Evolutionary conservation across 2,329 filamentous ascomycete genomes (phyloP).

Genomic region (Pseudohalonectria lignicola): DNA sequence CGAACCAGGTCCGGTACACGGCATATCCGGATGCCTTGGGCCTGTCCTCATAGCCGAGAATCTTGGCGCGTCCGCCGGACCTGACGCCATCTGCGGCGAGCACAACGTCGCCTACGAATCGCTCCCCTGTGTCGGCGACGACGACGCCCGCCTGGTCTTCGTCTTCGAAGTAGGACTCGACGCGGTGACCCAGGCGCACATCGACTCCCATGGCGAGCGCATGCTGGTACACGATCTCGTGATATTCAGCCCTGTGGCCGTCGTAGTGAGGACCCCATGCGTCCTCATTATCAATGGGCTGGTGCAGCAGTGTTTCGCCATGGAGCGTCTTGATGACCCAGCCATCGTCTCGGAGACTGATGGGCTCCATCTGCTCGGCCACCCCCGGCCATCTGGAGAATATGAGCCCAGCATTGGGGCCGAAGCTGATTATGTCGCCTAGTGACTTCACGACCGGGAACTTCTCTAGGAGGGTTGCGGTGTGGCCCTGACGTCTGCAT

Average conservation of each 20-base stretch:
- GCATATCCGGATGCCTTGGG: slow-evolving; percentile 32
- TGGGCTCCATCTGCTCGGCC: slow-evolving; percentile 36
- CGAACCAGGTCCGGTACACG: slow-evolving; percentile 34
- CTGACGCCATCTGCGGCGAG: slow-evolving; percentile 38
- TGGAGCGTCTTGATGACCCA: slow-evolving; percentile 7
- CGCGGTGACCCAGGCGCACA: slow-evolving; percentile 35
- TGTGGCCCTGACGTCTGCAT: slow-evolving; percentile 49
- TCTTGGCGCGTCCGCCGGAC: slow-evolving; percentile 31
- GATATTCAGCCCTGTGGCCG: slow-evolving; percentile 41
- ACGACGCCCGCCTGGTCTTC: slow-evolving; percentile 34
- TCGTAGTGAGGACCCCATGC: slow-evolving; percentile 36
- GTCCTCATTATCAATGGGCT: slow-evolving; percentile 8
- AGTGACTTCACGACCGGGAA: slow-evolving; percentile 46
- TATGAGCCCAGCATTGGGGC: slow-evolving; percentile 48
- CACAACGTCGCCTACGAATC: slow-evolving; percentile 30
- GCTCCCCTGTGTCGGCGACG: slow-evolving; percentile 6
- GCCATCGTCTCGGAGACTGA: slow-evolving; percentile 32
- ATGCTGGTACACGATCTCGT: slow-evolving; percentile 36
- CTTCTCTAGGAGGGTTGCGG: slow-evolving; percentile 47
- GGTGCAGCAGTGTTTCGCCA: slow-evolving; percentile 7
- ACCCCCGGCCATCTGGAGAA: slow-evolving; percentile 41
- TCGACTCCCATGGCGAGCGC: slow-evolving; percentile 39
- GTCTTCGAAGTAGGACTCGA: slow-evolving; percentile 38
- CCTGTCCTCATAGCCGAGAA: slow-evolving; percentile 31
- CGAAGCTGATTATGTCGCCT: slow-evolving; percentile 53